Evolutionary conservation across 768 basidiomycete genomes (phyloP).

Genomic region (Daedalea quercina): DNA sequence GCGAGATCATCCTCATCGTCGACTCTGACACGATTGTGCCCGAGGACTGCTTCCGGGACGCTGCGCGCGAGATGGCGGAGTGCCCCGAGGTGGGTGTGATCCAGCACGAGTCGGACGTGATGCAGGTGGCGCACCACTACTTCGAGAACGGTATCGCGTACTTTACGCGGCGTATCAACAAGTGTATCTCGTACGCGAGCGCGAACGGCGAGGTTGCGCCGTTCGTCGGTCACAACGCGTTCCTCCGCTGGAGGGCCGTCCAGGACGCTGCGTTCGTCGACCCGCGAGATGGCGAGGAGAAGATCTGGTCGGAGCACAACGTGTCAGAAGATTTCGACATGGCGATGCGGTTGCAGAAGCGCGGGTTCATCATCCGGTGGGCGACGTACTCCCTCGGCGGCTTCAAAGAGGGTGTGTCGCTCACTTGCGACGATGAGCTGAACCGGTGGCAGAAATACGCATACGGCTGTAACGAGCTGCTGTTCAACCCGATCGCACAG

Average conservation of each 20-base stretch:
- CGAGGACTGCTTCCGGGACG: conserved; percentile 48
- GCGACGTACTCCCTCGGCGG: conserved; percentile 79
- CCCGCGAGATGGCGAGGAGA: conserved; percentile 40
- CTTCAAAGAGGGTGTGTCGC: conserved; percentile 88
- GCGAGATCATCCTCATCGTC: conserved; percentile 40
- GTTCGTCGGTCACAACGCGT: conserved; percentile 45
- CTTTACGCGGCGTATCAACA: conserved; percentile 45
- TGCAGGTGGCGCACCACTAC: conserved; percentile 51
- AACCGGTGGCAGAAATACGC: conserved; percentile 92
- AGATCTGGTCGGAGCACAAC: conserved; percentile 62
- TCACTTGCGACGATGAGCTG: conserved; percentile 85
- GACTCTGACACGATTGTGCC: conserved; percentile 47
- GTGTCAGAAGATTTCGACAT: conserved; percentile 70
- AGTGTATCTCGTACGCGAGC: conserved; percentile 32
- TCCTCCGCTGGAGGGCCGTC: conserved; percentile 51
- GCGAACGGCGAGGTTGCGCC: conserved; percentile 38
- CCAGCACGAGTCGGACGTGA: conserved; percentile 49
- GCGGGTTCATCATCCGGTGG: conserved; percentile 46
- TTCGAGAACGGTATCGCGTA: conserved; percentile 42
- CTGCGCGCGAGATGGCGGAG: conserved; percentile 41
- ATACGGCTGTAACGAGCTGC: conserved; percentile 61
- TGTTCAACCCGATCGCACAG: conserved; percentile 77
- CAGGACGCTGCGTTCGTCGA: conserved; percentile 50
- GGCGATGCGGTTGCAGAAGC: conserved; percentile 55
- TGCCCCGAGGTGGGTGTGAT: conserved; percentile 45